Evolutionary conservation across 164 flowering plant genomes (phyloP), one percentile per base, ranked within the genome.

Genomic region (Magnolia sinica): DNA sequence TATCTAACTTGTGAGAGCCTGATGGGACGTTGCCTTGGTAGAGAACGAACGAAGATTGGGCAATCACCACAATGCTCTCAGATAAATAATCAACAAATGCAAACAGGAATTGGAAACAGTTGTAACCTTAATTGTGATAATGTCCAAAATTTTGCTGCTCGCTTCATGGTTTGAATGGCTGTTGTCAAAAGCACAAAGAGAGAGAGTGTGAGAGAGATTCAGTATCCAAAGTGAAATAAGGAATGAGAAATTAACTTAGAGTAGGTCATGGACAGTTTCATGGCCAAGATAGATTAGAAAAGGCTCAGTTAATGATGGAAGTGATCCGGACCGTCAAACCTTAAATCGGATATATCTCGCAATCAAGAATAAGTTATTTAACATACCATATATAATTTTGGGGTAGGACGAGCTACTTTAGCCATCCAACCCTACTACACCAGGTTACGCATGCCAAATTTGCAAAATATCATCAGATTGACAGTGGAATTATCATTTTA

Each of bases 91-190:
- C 61, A 55, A 55, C 61, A 55, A 55, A 55, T 11, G 61, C 2
- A 55, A 55, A 55, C 19, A 11, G 61, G 61, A 55, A 55, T 55
- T 55, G 3, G 13, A 55, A 31, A 3, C 71, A 50, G 8, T 70
- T 4, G 70, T 65, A 7, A 88, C 91, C 91, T 87, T 87, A n/a
- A 73, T 86, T 14, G 80, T 73, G n/a, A 68, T 13, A 70, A 87
- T 76, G 81, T 69, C 80, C 68, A 85, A 76, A 64, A 85, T 72
- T 22, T 76, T 81, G 50, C 80, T 77, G 75, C 88, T 81, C 74
- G 78, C 87, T 78, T 86, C 87, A 18, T 24, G 18, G 64, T 66
- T 82, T 22, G 70, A 59, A 50, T 86, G 85, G 81, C 90, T 88
- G 87, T 61, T 82, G 31, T 7, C 19, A 23, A 22, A 37, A 68